A percentile compares a stretch with the other conserved stretches of the same genome.
These are phyloP conservation scores for Lodderomyces elongisporus DNA, from an alignment of 1,139 yeast genomes.

Conservation along the genomic window DNA sequence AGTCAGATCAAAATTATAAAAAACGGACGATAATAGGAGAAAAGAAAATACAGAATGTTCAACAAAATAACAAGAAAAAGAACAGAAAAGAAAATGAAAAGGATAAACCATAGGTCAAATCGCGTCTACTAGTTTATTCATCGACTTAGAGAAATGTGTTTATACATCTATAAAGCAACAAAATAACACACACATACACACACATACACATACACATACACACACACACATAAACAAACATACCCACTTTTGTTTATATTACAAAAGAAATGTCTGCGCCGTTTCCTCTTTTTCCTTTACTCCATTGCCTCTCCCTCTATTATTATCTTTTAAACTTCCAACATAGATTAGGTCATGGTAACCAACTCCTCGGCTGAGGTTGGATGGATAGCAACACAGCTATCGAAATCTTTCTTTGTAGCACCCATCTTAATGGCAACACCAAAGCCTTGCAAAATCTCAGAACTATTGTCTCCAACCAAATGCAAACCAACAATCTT, in stretches of 20 bases:
- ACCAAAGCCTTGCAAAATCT: constrained; percentile 95
- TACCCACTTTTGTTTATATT: background rate
- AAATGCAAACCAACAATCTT: constrained; percentile 93
- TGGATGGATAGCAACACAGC: constrained; percentile 96
- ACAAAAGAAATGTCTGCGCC: no score
- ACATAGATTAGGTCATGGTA: constrained; percentile 53
- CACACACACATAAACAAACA: constrained; percentile 1
- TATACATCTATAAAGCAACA: no score
- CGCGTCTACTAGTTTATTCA: no score
- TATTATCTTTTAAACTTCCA: background rate
- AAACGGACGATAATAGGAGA: no score
- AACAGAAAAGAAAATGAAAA: no score
- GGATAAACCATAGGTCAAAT: no score
- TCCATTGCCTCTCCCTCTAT: background rate
- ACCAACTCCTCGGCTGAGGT: constrained; percentile 97
- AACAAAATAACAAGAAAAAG: no score
- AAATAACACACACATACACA: background rate
- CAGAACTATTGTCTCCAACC: constrained; percentile 86
- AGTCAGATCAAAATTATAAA: no score
- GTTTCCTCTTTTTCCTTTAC: no score
- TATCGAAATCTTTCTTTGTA: constrained; percentile 90
- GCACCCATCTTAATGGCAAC: constrained; percentile 98
- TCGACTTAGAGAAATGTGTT: no score
- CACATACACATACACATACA: background rate
- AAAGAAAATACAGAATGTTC: no score